phyloP scores from a whole-genome alignment of 2,329 filamentous ascomycete species.

The Trichoderma simmonsii region DNA sequence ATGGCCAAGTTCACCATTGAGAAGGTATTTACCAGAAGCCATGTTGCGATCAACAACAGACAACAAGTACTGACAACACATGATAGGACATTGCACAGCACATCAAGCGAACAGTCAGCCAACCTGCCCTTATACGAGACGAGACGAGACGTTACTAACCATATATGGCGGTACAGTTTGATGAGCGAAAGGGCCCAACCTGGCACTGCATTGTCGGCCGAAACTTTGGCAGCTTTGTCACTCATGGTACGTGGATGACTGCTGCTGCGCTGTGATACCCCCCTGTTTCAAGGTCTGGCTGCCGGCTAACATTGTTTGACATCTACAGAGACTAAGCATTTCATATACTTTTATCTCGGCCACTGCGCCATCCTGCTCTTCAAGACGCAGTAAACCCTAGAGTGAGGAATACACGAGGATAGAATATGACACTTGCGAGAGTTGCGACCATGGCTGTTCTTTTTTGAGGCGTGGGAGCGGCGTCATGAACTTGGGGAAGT shows the following conservation, averaged over 20 bases:
- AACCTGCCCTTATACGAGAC: neutral
- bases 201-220: slow-evolving; percentile 99
- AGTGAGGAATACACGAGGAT: neutral
- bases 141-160: neutral
- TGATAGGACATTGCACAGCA: slow-evolving; percentile 86
- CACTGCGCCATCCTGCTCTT: slow-evolving; percentile 98
- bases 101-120: slow-evolving; percentile 83
- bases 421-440: neutral
- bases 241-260: slow-evolving; percentile 67
- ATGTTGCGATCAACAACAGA: neutral
- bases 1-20: slow-evolving; percentile 62
- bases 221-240: slow-evolving; percentile 99
- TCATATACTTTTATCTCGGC: slow-evolving; percentile 99
- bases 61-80: slow-evolving; percentile 22
- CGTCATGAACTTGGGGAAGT: neutral
- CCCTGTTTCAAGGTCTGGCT: neutral
- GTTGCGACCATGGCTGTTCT: neutral
- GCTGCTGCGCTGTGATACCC: neutral
- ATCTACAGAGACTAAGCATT: slow-evolving; percentile 88
- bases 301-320: neutral
- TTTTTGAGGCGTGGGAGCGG: neutral
- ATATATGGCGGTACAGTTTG: slow-evolving; percentile 62
- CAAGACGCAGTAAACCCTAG: slow-evolving; percentile 78
- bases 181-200: slow-evolving; percentile 93
- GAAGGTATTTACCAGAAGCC: slow-evolving; percentile 42